phyloP scores from a whole-genome alignment of 768 basidiomycete genomes.

The Tricholoma saponaceum region DNA sequence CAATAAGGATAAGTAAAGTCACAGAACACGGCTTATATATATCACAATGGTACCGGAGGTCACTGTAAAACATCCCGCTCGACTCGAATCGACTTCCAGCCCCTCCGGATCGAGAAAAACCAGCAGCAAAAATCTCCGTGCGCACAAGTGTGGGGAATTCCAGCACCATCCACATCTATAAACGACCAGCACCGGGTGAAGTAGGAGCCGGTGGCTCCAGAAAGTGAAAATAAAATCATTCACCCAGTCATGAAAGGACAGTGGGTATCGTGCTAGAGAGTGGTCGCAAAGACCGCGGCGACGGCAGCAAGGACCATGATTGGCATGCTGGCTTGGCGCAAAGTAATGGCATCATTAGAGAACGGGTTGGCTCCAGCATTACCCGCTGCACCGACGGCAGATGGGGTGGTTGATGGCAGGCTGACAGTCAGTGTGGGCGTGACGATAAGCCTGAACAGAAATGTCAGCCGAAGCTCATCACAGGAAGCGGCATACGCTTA shows the following conservation, averaged over 20 bases:
- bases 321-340: constrained; percentile 37
- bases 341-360: constrained; percentile 29
- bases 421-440: constrained; percentile 14
- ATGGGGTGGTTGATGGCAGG: constrained; percentile 1
- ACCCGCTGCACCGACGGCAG: constrained; percentile 39
- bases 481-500: constrained; percentile 1
- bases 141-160: constrained; percentile 11
- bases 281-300: constrained; percentile 32
- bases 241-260: constrained; percentile 13
- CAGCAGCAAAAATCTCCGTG: constrained; percentile 14
- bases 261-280: constrained; percentile 29
- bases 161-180: constrained; percentile 12
- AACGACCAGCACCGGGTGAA: constrained; percentile 16
- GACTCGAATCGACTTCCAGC: constrained; percentile 18
- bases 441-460: constrained; percentile 17
- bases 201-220: constrained; percentile 15
- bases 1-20: constrained; percentile 13
- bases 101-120: constrained; percentile 16
- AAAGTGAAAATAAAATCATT: constrained; percentile 9
- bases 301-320: constrained; percentile 37
- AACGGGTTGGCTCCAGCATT: constrained; percentile 37
- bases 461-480: neutral
- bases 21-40: constrained; percentile 3
- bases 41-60: constrained; percentile 10
- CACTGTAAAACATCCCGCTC: constrained; percentile 17